Evolutionary conservation across 805 yeast genomes (phyloP).

Genomic region (Yarrowia yakushimensis): DNA sequence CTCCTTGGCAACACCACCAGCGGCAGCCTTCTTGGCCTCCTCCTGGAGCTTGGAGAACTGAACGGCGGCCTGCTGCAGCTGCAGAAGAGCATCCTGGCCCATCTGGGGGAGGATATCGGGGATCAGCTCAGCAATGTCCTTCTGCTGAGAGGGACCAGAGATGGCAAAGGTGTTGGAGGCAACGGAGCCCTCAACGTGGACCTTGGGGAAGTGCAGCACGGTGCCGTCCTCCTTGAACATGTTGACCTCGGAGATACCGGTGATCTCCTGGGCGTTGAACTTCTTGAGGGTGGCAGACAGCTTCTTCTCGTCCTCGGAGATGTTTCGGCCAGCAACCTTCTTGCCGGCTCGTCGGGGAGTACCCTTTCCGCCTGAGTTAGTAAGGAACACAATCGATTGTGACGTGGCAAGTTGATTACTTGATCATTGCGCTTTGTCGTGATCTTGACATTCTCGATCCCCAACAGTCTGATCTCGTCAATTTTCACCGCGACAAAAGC

Average conservation of each 20-base stretch:
- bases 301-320: slow-evolving; percentile 79
- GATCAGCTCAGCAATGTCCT: slow-evolving; percentile 83
- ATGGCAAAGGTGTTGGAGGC: slow-evolving; percentile 89
- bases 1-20: slow-evolving; percentile 47
- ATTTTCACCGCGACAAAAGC: not conserved
- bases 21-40: slow-evolving; percentile 42
- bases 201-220: slow-evolving; percentile 93
- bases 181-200: slow-evolving; percentile 91
- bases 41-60: slow-evolving; percentile 61
- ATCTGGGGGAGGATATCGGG: slow-evolving; percentile 94
- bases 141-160: slow-evolving; percentile 93
- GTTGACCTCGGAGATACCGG: slow-evolving; percentile 94
- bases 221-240: slow-evolving; percentile 96
- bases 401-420: too few relatives aligned
- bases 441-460: too few relatives aligned
- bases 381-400: too few relatives aligned
- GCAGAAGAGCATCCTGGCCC: slow-evolving; percentile 91
- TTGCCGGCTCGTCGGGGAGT: slow-evolving; percentile 88
- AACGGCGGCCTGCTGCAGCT: slow-evolving; percentile 85
- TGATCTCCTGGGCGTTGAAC: slow-evolving; percentile 82
- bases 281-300: slow-evolving; percentile 84
- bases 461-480: not conserved
- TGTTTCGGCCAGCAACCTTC: slow-evolving; percentile 53
- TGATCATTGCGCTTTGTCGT: too few relatives aligned
- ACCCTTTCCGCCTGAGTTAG: slow-evolving; percentile 68